These are phyloP conservation scores for Fusarium sp. DNA, from an alignment of 2,329 filamentous ascomycete genomes.

Conservation along the genomic window DNA sequence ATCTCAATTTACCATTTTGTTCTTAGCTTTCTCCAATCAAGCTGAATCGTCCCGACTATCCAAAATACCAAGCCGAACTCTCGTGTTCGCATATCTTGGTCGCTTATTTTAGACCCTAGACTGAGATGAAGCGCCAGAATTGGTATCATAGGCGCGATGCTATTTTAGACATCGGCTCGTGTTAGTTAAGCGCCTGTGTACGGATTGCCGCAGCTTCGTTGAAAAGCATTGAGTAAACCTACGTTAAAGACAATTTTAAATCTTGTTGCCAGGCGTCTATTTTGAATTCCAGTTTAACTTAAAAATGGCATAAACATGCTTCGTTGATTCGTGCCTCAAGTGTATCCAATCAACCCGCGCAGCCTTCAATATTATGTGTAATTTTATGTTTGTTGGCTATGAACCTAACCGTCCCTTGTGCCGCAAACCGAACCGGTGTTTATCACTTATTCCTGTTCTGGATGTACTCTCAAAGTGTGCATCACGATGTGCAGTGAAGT, in stretches of 20 bases:
- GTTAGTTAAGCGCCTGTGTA: constrained; percentile 17
- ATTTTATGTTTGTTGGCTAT: background rate
- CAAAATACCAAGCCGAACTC: background rate
- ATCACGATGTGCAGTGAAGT: background rate
- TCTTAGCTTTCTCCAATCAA: background rate
- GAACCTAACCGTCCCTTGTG: background rate
- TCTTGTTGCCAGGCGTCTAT: background rate
- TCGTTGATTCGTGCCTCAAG: background rate
- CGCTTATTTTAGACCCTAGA: constrained; percentile 15
- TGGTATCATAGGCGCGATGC: constrained; percentile 33
- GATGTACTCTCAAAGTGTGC: background rate
- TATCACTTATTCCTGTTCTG: background rate
- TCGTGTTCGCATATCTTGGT: constrained; percentile 20
- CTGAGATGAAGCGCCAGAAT: background rate
- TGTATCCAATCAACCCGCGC: background rate
- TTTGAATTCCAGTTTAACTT: background rate
- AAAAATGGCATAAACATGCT: background rate
- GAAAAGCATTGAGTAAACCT: background rate
- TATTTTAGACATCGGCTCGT: constrained; percentile 37
- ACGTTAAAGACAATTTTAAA: background rate
- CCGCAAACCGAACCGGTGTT: background rate
- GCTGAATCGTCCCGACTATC: background rate
- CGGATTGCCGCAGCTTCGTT: constrained; percentile 13
- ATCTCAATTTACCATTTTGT: background rate
- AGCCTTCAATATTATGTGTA: background rate